Evolutionary conservation across 164 flowering plant species (phyloP).

Genomic region (Aristolochia californica): DNA sequence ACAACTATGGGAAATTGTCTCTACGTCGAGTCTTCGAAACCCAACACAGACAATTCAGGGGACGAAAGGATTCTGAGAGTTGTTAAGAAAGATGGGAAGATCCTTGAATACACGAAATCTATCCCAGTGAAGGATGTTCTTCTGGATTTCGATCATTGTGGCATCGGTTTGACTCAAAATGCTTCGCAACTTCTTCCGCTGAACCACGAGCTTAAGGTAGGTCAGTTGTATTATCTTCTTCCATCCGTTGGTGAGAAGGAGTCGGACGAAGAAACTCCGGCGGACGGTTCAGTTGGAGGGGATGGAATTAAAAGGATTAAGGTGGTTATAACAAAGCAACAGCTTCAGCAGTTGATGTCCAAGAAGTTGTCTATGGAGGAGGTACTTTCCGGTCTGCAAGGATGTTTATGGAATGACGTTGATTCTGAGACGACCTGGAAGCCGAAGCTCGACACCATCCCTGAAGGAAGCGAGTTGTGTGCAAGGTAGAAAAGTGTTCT

Average conservation of each 20-base stretch:
- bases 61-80: conserved; percentile 11
- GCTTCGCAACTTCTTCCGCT: conserved; percentile 16
- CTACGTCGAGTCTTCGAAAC: conserved; percentile 8
- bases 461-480: conserved; percentile 23
- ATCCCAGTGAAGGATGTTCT: conserved; percentile 24
- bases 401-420: conserved; percentile 1
- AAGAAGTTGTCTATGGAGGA: conserved; percentile 26
- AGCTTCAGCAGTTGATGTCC: conserved; percentile 31
- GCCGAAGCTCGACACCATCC: conserved; percentile 29
- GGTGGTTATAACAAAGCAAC: conserved; percentile 35
- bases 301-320: conserved; percentile 24
- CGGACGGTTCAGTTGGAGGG: not conserved
- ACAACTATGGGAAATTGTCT: conserved; percentile 22
- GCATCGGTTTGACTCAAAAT: conserved; percentile 9
- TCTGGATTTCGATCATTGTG: conserved; percentile 11
- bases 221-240: conserved; percentile 20
- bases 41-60: not conserved
- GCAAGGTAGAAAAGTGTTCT: not conserved
- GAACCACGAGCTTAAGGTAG: conserved; percentile 20
- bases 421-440: conserved; percentile 19
- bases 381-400: conserved; percentile 8
- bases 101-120: conserved; percentile 15
- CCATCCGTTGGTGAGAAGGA: not conserved
- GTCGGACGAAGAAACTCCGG: not conserved
- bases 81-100: conserved; percentile 22